Base-by-base conservation (phyloP, 176 grass and related monocot genomes). In the Eremochloa ophiuroides region DNA sequence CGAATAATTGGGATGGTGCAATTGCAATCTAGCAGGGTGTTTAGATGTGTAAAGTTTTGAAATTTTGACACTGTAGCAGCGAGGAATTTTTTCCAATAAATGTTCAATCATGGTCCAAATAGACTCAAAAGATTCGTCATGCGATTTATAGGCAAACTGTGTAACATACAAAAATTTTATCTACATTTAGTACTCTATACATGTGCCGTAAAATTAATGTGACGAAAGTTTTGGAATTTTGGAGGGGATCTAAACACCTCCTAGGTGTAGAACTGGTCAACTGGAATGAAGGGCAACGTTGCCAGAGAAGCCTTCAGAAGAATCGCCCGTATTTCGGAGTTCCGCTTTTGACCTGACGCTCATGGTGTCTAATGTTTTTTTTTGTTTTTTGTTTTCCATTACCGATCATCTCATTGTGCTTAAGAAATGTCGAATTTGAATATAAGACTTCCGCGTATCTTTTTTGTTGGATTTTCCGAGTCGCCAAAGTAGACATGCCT, bases 211-310 rank as follows among this genome's bases (percentile, higher is more conserved):
- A n/a, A n/a, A n/a, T n/a, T n/a, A n/a, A n/a, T n/a, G n/a, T n/a
- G n/a, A n/a, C n/a, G n/a, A n/a, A n/a, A n/a, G n/a, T n/a, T n/a
- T n/a, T n/a, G n/a, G n/a, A n/a, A n/a, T n/a, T n/a, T n/a, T n/a
- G n/a, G n/a, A n/a, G n/a, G n/a, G n/a, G n/a, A n/a, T n/a, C n/a
- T n/a, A n/a, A n/a, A n/a, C n/a, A n/a, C n/a, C n/a, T n/a, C n/a
- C n/a, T n/a, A 44, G 12, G 44, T 16, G 44, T 8, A 22, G 20
- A 53, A 26, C 23, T 26, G 56, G 56, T n/a, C n/a, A n/a, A n/a
- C n/a, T n/a, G n/a, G n/a, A 59, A 12, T 12, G n/a, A 23, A 23
- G 82, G 90, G 80, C 69, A 91, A 51, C 8, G 18, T 9, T 53
- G 18, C 8, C 7, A 53, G 17, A 8, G 18, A 22, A n/a, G n/a